Evolutionary conservation across 169 alveolate genomes (phyloP).

Genomic region (Cryptosporidium felis): DNA sequence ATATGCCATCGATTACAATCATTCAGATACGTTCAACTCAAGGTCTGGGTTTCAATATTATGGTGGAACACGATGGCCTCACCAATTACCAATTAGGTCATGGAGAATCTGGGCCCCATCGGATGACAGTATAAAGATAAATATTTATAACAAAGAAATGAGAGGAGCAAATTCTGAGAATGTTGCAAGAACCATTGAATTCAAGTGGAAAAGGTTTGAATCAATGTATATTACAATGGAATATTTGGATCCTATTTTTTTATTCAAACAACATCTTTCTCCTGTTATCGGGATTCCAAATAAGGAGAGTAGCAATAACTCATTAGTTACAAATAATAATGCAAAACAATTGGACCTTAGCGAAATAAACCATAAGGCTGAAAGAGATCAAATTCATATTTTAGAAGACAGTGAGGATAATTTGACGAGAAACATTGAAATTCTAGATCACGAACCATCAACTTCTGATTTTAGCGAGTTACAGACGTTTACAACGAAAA

Average conservation of each 20-base stretch:
- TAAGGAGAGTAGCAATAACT: no score
- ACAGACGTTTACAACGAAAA: neutral
- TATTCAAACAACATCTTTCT: slow-evolving; percentile 49
- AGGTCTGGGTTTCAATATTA: slow-evolving; percentile 42
- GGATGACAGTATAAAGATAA: slow-evolving; percentile 19
- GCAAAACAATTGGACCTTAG: slow-evolving; percentile 15
- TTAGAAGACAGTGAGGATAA: neutral
- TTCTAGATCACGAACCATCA: no score
- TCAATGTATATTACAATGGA: slow-evolving; percentile 50
- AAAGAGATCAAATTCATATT: neutral
- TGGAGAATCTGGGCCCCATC: slow-evolving; percentile 61
- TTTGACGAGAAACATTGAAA: neutral
- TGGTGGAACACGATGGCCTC: slow-evolving; percentile 72
- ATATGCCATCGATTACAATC: slow-evolving; percentile 36
- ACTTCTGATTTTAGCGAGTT: neutral
- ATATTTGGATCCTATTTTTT: slow-evolving; percentile 17
- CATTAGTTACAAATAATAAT: neutral
- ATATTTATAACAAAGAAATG: slow-evolving; percentile 42
- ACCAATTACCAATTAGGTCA: slow-evolving; percentile 47
- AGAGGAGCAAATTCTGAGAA: slow-evolving; percentile 35
- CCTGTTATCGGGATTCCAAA: slow-evolving; percentile 42
- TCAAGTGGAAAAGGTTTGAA: slow-evolving; percentile 44
- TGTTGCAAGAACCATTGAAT: slow-evolving; percentile 16
- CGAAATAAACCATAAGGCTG: neutral
- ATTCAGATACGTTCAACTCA: neutral